These are phyloP conservation scores for Ascochyta lentis DNA, from an alignment of 2,329 filamentous ascomycete species.

Conservation along the genomic window DNA sequence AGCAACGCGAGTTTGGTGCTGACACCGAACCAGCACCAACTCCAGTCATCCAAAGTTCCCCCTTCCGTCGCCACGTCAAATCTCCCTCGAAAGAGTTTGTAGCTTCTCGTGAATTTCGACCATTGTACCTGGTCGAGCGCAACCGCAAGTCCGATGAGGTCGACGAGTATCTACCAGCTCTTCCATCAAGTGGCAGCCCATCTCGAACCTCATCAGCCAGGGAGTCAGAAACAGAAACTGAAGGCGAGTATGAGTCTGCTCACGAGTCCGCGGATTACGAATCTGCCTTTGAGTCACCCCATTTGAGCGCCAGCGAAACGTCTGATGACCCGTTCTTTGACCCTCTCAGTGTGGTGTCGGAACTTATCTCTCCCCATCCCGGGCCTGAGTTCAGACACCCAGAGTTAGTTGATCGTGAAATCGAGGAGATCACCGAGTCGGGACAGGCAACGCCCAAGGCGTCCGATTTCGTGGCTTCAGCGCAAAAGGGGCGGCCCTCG, in stretches of 20 bases:
- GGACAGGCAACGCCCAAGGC: constrained; percentile 74
- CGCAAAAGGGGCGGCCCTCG: constrained; percentile 2
- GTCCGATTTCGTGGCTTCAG: constrained; percentile 52
- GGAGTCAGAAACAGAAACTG: constrained; percentile 44
- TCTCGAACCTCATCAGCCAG: constrained; percentile 39
- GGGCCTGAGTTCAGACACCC: constrained; percentile 28
- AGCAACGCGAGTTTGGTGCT: constrained; percentile 51
- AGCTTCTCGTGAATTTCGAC: constrained; percentile 72
- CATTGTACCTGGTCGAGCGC: constrained; percentile 80
- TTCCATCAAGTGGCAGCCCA: constrained; percentile 56
- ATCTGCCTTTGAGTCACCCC: constrained; percentile 51
- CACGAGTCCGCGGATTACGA: constrained; percentile 36
- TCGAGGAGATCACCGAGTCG: constrained; percentile 60
- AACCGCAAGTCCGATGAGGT: constrained; percentile 48
- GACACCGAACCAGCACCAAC: constrained; percentile 38
- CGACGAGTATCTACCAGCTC: constrained; percentile 57
- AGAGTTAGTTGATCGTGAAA: constrained; percentile 37
- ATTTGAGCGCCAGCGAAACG: constrained; percentile 31
- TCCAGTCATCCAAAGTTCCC: constrained; percentile 48
- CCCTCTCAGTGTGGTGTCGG: constrained; percentile 23
- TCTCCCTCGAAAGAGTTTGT: constrained; percentile 61
- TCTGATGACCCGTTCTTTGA: constrained; percentile 35
- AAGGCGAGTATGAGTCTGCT: constrained; percentile 54
- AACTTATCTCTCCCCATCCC: constrained; percentile 26
- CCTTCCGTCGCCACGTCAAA: constrained; percentile 54